These are phyloP conservation scores for Cryptosporidium meleagridis DNA, from an alignment of 169 alveolate species.

Conservation along the genomic window DNA sequence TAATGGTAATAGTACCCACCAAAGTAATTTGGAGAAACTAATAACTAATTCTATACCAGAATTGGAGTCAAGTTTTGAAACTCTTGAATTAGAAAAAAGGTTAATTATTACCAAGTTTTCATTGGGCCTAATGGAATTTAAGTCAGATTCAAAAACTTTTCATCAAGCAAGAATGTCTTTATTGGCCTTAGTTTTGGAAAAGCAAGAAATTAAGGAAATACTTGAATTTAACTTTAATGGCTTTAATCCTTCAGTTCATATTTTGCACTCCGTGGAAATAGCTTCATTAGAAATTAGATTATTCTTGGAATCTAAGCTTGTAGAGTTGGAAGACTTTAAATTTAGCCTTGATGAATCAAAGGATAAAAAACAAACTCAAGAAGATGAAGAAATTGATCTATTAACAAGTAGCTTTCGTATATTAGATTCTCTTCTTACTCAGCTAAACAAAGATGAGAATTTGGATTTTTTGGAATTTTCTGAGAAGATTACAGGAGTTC, in stretches of 20 bases:
- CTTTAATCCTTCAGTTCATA: not conserved
- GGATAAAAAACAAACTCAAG: not conserved
- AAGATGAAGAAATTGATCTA: not conserved
- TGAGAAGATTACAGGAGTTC: constrained; percentile 16
- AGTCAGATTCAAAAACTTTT: constrained; percentile 24
- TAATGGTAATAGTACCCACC: not conserved
- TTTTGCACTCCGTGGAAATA: constrained; percentile 16
- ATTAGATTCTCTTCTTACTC: constrained; percentile 15
- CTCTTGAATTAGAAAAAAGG: not conserved
- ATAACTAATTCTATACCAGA: constrained; percentile 8
- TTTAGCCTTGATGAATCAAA: not conserved
- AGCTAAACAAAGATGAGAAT: constrained; percentile 43
- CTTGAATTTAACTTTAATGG: constrained; percentile 7
- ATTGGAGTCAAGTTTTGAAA: constrained; percentile 7
- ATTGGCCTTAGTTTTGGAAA: not conserved
- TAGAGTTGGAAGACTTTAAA: constrained; percentile 6
- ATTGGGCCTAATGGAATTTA: constrained; percentile 11
- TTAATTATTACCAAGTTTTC: not conserved
- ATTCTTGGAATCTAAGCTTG: constrained; percentile 11
- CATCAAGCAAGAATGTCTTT: constrained; percentile 47
- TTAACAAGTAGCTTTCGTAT: constrained; percentile 24
- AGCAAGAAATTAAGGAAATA: not conserved
- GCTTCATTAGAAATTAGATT: constrained; percentile 36
- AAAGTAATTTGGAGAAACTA: constrained; percentile 12
- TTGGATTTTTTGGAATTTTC: constrained; percentile 25